Base-by-base conservation (phyloP, 768 basidiomycete genomes). In the Clitopilus passeckerianus region DNA sequence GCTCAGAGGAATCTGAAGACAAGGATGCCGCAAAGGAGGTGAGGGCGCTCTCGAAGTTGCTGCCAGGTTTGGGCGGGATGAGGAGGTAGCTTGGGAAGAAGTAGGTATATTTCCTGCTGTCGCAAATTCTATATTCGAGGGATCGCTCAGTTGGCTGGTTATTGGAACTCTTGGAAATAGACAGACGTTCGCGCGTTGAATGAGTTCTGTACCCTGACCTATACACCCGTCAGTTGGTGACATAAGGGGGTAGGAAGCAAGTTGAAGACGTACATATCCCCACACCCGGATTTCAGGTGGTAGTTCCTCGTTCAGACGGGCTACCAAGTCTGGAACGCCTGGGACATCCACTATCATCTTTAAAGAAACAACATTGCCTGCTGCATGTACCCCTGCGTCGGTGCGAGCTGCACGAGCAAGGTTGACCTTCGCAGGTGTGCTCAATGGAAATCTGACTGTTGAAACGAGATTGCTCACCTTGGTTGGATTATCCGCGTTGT, bases 81-180 rank as follows among this genome's bases (percentile, higher is more conserved):
- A 99, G 81, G 41, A 95, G 80, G 73, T 98, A 97, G 0, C 92
- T 87, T 0, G 97, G 97, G 64, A 99, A 90, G 75, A 92, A 92
- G 73, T 99, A 99, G 15, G 95, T 97, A 75, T 99, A 99, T 71
- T 95, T 93, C 60, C 96, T 85, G 61, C 95, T 96, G 70, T 98
- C 95, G 74, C 95, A 98, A 1, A 86, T 79, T 60, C 93, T 95
- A 72, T 1, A 22, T 15, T 33, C n/a, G 53, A 63, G 23, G 57
- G 46, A 24, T 58, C 55, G 30, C 61, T 65, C 54, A 63, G 60
- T 60, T 46, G 57, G 50, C 54, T 33, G 22, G 43, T 16, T 20
- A 60, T 18, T 41, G 46, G n/a, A 41, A 34, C 34, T 54, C 46
- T 59, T 30, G 57, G 54, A 18, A 58, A 61, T 34, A 52, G 46